Evolutionary conservation across 331 rosid species (phyloP).

Genomic region (Malus hybrid): DNA sequence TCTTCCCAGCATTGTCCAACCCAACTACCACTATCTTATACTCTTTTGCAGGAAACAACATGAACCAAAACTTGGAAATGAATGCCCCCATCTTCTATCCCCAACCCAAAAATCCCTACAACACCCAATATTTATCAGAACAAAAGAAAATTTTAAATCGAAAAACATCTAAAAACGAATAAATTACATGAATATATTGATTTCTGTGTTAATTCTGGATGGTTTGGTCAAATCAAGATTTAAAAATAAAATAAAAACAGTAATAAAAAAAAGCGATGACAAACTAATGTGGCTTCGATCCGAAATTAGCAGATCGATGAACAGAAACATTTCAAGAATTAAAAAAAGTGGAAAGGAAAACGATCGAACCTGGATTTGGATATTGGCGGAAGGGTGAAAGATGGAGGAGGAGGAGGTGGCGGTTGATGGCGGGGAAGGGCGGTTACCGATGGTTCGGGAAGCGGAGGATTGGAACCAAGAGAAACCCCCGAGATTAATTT

Average conservation of each 20-base stretch:
- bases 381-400: background rate
- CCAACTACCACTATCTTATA: slow-evolving; percentile 94
- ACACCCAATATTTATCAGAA: slow-evolving; percentile 10
- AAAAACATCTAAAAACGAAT: background rate
- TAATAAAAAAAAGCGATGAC: background rate
- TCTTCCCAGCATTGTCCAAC: slow-evolving; percentile 92
- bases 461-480: background rate
- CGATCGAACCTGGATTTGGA: slow-evolving; percentile 4
- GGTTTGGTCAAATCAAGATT: background rate
- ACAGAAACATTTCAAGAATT: background rate
- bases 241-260: background rate
- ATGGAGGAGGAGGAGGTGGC: background rate
- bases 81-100: slow-evolving; percentile 63
- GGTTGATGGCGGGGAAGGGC: background rate
- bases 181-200: background rate
- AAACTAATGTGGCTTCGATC: background rate
- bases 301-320: background rate
- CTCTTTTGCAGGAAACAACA: slow-evolving; percentile 88
- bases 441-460: background rate
- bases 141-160: background rate
- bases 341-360: background rate
- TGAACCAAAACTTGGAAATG: slow-evolving; percentile 77
- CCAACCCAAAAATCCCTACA: slow-evolving; percentile 7
- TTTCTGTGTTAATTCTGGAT: too few species aligned
- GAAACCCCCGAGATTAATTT: background rate